A percentile compares a stretch with the other conserved stretches of the same genome.
phyloP scores from a whole-genome alignment of 495 filamentous ascomycete species.

The Penicillium nucicola region DNA sequence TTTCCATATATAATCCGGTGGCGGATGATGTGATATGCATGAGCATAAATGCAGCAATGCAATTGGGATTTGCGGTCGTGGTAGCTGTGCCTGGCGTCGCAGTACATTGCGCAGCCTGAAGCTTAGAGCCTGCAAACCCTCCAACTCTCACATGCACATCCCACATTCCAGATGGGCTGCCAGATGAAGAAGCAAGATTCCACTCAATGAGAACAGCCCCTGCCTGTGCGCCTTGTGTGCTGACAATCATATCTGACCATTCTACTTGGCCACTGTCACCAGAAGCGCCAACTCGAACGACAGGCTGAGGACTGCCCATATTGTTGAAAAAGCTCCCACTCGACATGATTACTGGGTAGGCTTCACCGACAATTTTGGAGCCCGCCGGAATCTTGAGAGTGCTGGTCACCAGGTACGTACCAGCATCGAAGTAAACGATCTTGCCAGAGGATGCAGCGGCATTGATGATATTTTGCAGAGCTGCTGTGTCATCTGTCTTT shows the following conservation, averaged over 20 bases:
- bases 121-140: not conserved
- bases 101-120: not conserved
- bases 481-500: constrained; percentile 56
- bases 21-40: constrained; percentile 51
- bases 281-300: constrained; percentile 69
- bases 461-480: constrained; percentile 39
- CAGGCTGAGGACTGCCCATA: constrained; percentile 57
- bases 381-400: constrained; percentile 72
- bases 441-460: constrained; percentile 25
- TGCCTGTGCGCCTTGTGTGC: constrained; percentile 51
- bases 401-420: constrained; percentile 66
- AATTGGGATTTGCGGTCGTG: constrained; percentile 35
- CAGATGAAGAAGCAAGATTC: not conserved
- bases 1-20: constrained; percentile 51
- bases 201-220: constrained; percentile 74
- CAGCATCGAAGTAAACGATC: constrained; percentile 74
- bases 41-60: constrained; percentile 53
- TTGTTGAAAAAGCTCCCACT: constrained; percentile 63
- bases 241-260: constrained; percentile 58
- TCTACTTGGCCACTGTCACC: constrained; percentile 61
- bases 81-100: too few relatives aligned
- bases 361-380: constrained; percentile 72
- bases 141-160: constrained; percentile 20
- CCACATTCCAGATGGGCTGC: too few relatives aligned
- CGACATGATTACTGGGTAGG: constrained; percentile 75